Base-by-base conservation (phyloP, 176 grass and related monocot genomes). In the Zizania latifolia region DNA sequence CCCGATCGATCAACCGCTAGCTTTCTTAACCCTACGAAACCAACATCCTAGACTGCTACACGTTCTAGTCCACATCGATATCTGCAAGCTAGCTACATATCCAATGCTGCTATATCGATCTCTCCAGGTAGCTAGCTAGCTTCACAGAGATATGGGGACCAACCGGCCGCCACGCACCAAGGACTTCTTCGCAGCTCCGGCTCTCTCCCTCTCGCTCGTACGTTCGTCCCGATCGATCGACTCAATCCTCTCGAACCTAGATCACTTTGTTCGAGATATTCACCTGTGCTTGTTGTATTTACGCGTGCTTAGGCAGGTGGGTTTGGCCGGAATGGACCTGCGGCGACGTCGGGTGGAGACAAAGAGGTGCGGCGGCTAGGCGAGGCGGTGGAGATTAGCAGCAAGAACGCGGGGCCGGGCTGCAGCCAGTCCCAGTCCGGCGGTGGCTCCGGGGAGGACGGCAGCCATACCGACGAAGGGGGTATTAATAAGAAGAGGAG, bases 161-260 rank as follows among this genome's bases (percentile, higher is more conserved):
- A 73, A 48, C 39, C 77, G 75, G 13, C 68, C 17, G 14, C 69
- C 72, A 10, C 76, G 48, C 22, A 86, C 88, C 34, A 90, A 86
- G 80, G 83, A 97, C 76, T 88, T 90, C 82, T 90, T 97, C 61
- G 76, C 93, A 16, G 82, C 85, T 35, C 93, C 93, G 10, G 83
- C 87, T 40, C 93, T 97, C 72, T 90, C 93, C 62, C 93, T 97
- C 56, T 90, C 93, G 15, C 93, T 97, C 15, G 90, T 97, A 31
- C 86, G 90, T 88, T n/a, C n/a, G n/a, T n/a, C n/a, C 76, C 46
- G 15, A 30, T 54, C 58, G 8, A 16, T 59, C 58, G 39, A 21
- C 1, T 55, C 65, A 58, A 17, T 10, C 15, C 17, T 24, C 3
- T 32, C 10, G 31, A n/a, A 69, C 9, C 35, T 67, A 27, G 62